Evolutionary conservation across 2,329 filamentous ascomycete genomes (phyloP).

Genomic region (Thelonectria olida): DNA sequence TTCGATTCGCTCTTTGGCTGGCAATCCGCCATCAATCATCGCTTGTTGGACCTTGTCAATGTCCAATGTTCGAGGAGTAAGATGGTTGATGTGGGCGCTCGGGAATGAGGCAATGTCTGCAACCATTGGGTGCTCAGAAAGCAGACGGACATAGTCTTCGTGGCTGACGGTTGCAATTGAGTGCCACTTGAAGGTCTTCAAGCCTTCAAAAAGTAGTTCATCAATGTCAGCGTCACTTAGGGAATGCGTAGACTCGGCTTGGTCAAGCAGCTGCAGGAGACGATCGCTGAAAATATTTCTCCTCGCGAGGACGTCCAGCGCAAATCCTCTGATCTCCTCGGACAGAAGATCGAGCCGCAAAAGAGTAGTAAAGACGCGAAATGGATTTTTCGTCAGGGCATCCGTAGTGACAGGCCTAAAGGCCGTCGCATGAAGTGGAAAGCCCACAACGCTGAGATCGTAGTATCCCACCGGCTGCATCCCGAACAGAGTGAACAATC

Average conservation of each 20-base stretch:
- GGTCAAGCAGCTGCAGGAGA: conserved; percentile 49
- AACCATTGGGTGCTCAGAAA: conserved; percentile 46
- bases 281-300: conserved; percentile 19
- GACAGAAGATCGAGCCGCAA: conserved; percentile 51
- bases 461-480: conserved; percentile 62
- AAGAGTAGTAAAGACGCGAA: conserved; percentile 48
- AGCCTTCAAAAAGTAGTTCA: conserved; percentile 19
- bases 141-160: not conserved
- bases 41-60: conserved; percentile 53
- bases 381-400: conserved; percentile 53
- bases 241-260: conserved; percentile 31
- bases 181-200: conserved; percentile 12
- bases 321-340: not conserved
- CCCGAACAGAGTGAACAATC: conserved; percentile 56
- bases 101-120: conserved; percentile 53
- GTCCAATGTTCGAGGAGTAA: conserved; percentile 59
- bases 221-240: conserved; percentile 3
- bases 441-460: conserved; percentile 53
- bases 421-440: conserved; percentile 60
- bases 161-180: not conserved
- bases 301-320: conserved; percentile 7
- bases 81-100: conserved; percentile 60
- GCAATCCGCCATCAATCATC: conserved; percentile 52
- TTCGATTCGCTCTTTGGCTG: conserved; percentile 57
- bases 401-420: conserved; percentile 52